Percentiles rank a stretch among this genome's conserved stretches.
Conservation (phyloP, 352 stramenopile genomes). For the Vaucheria bursata region DNA sequence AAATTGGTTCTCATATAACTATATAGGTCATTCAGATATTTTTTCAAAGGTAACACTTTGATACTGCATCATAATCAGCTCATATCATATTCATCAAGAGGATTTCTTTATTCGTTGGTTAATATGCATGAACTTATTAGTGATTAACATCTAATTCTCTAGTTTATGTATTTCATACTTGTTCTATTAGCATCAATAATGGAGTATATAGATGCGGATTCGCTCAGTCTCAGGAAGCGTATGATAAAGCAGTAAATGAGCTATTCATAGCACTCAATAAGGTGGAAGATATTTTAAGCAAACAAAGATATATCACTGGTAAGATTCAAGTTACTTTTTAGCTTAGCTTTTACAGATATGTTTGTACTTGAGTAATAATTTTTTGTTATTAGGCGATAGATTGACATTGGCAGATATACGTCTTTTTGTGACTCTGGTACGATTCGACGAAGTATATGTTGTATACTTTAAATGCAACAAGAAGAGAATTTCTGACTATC, state of each 20-base stretch:
- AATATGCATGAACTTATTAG: not conserved
- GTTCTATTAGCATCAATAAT: constrained; percentile 41
- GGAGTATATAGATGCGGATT: constrained; percentile 64
- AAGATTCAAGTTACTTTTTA: constrained; percentile 3
- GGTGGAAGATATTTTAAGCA: constrained; percentile 12
- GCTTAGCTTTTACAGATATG: not conserved
- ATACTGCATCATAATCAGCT: no score
- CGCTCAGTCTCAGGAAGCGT: constrained; percentile 63
- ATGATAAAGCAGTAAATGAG: constrained; percentile 74
- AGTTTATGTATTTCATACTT: constrained; percentile 8
- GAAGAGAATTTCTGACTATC: constrained; percentile 64
- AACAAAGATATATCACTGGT: constrained; percentile 54
- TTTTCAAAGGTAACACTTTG: no score
- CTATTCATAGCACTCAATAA: constrained; percentile 69
- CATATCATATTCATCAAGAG: no score
- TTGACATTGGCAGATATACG: constrained; percentile 69
- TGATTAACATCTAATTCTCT: no score
- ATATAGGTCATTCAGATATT: no score
- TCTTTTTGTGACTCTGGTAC: constrained; percentile 78
- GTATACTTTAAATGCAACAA: constrained; percentile 78
- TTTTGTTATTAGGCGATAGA: constrained; percentile 17
- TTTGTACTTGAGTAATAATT: not conserved
- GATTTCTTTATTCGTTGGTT: no score
- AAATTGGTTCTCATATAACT: no score
- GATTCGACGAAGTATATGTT: constrained; percentile 83